A percentile compares a stretch with the other conserved stretches of the same genome.
phyloP scores from a whole-genome alignment of 2,329 filamentous ascomycete species.

The Diplocarpon rosae region DNA sequence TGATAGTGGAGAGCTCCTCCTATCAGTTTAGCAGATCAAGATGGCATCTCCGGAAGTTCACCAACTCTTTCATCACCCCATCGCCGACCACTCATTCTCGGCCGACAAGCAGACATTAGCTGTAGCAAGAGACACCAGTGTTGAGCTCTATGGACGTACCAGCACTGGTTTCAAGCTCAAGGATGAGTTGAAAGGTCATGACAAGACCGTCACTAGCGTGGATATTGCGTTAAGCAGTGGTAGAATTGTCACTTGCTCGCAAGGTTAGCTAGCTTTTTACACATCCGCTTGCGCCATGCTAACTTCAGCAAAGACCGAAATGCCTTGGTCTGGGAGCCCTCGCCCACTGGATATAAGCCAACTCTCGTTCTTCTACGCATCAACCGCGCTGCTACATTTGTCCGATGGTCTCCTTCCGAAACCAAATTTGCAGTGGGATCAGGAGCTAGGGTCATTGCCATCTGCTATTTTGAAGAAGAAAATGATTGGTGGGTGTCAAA shows the following conservation, averaged over 20 bases:
- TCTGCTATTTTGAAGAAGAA: conserved; percentile 98
- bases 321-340: conserved; percentile 94
- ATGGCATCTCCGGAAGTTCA: conserved; percentile 89
- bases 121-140: conserved; percentile 77
- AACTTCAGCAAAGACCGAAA: conserved; percentile 62
- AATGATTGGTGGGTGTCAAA: conserved; percentile 99
- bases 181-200: conserved; percentile 90
- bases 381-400: conserved; percentile 91
- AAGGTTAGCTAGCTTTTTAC: conserved; percentile 48
- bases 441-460: conserved; percentile 85
- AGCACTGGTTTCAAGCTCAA: conserved; percentile 71
- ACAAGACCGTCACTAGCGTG: conserved; percentile 92
- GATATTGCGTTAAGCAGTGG: conserved; percentile 87
- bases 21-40: conserved; percentile 46
- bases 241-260: conserved; percentile 94
- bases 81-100: conserved; percentile 97
- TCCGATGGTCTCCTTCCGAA: conserved; percentile 94
- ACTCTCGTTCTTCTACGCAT: conserved; percentile 94
- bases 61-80: conserved; percentile 92
- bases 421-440: conserved; percentile 96
- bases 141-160: conserved; percentile 73
- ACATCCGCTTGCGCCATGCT: not conserved
- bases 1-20: conserved; percentile 99
- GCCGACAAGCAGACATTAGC: conserved; percentile 80
- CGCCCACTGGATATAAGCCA: conserved; percentile 87